Conservation (phyloP, 2,329 filamentous ascomycete genomes). For the Dothidotthia symphoricarpi region DNA sequence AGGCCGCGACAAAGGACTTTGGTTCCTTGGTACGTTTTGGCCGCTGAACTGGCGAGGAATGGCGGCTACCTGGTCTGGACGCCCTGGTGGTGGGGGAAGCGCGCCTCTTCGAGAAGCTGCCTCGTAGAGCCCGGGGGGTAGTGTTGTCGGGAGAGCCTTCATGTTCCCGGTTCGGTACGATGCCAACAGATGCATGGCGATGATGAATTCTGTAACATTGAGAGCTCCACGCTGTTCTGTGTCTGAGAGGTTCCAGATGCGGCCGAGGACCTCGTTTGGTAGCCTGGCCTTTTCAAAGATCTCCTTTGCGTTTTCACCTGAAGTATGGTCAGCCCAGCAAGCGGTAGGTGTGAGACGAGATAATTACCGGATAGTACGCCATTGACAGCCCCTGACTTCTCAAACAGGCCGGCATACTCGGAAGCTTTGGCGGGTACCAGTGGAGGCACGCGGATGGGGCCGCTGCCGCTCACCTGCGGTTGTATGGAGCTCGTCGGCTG, state of each 20-base stretch:
- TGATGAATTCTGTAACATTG: conserved; percentile 87
- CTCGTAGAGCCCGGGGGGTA: conserved; percentile 86
- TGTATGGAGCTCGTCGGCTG: conserved; percentile 37
- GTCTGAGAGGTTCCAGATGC: conserved; percentile 94
- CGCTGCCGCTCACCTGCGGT: conserved; percentile 45
- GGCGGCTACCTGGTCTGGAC: conserved; percentile 54
- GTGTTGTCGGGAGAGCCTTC: conserved; percentile 71
- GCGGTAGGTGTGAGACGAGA: background rate
- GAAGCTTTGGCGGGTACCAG: conserved; percentile 83
- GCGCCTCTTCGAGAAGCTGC: conserved; percentile 68
- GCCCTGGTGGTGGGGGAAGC: conserved; percentile 43
- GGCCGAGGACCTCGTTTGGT: conserved; percentile 85
- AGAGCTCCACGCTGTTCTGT: conserved; percentile 88
- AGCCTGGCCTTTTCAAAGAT: conserved; percentile 94
- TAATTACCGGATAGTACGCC: conserved; percentile 67
- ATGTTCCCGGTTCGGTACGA: conserved; percentile 84
- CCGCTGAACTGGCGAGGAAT: conserved; percentile 84
- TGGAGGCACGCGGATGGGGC: conserved; percentile 81
- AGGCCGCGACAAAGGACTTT: conserved; percentile 56
- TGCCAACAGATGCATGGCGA: conserved; percentile 95
- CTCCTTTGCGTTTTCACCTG: conserved; percentile 80
- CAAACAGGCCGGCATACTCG: conserved; percentile 87
- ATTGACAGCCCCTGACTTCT: conserved; percentile 76
- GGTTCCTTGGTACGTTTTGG: conserved; percentile 51
- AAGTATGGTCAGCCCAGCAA: conserved; percentile 5